Conservation (phyloP, 345 rosid genomes). For the Populus nigra region DNA sequence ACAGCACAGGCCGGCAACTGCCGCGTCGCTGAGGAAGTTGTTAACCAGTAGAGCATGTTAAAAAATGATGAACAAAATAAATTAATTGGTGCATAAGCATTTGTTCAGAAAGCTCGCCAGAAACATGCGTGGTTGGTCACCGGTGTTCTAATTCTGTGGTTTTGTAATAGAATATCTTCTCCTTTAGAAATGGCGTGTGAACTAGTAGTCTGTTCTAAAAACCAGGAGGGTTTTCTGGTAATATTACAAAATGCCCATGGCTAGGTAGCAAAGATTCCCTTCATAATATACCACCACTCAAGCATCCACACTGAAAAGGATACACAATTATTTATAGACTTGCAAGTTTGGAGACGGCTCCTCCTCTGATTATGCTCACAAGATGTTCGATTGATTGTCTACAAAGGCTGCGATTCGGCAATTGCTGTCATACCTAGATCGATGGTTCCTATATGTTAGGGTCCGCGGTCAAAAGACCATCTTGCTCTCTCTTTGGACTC, state of each 20-base stretch:
- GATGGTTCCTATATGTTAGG: no score
- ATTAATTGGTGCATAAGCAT: not conserved
- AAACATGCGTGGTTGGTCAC: not conserved
- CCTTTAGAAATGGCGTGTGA: no score
- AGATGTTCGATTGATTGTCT: no score
- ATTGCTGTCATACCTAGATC: no score
- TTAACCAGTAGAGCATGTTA: not conserved
- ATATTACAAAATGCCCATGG: not conserved
- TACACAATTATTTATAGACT: not conserved
- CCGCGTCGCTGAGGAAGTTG: not conserved
- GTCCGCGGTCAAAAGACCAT: no score
- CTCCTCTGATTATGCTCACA: no score
- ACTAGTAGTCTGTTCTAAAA: not conserved
- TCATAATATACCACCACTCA: not conserved
- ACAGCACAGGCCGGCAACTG: not conserved
- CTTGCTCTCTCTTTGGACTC: no score
- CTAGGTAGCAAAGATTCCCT: not conserved
- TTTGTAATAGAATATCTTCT: no score
- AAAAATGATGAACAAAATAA: not conserved
- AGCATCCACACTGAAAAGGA: not conserved
- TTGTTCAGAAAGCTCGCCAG: not conserved
- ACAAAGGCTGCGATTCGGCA: no score
- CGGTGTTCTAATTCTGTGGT: not conserved
- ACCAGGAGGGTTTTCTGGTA: not conserved
- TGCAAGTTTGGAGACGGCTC: no score